phyloP scores from a whole-genome alignment of 1,284 basidiomycete genomes.

The Mixia osmundae region DNA sequence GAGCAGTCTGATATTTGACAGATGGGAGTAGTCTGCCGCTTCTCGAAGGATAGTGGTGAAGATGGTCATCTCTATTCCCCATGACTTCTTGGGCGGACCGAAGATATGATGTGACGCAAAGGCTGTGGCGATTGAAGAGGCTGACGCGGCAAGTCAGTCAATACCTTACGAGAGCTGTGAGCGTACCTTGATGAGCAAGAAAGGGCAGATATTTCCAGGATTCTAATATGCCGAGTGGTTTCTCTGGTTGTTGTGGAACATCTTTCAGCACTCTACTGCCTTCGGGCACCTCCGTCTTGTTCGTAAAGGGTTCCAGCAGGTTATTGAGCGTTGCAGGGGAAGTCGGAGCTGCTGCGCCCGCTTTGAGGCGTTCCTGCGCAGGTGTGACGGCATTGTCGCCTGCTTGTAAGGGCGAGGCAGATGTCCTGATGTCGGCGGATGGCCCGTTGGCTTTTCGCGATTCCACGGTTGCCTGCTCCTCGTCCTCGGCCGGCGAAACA shows the following conservation, averaged over 20 bases:
- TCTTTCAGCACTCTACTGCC: constrained; percentile 1
- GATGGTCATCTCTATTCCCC: constrained; percentile 23
- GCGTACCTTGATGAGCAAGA: constrained; percentile 15
- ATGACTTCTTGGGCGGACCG: constrained; percentile 22
- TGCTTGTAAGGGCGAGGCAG: too few species aligned
- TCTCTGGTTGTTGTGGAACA: constrained; percentile 7
- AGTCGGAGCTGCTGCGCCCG: too few species aligned
- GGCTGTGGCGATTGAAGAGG: constrained; percentile 23
- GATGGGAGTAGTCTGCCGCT: constrained; percentile 51
- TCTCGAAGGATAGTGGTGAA: constrained; percentile 60
- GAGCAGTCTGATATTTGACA: constrained; percentile 47
- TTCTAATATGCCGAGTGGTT: constrained; percentile 9
- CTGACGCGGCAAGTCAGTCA: constrained; percentile 1
- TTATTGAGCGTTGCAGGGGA: too few species aligned
- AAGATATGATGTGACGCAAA: constrained; percentile 43
- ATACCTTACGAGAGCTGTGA: too few species aligned
- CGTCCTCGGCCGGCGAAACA: too few species aligned
- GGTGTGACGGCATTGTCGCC: too few species aligned
- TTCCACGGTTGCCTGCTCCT: too few species aligned
- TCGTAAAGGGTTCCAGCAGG: not conserved
- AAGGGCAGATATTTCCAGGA: constrained; percentile 16
- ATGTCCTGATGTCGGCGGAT: too few species aligned
- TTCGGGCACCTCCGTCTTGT: not conserved
- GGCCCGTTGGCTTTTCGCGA: too few species aligned
- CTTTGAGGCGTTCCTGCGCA: too few species aligned